These are phyloP conservation scores for Leccinum glutinopallens DNA, from an alignment of 1,284 basidiomycete species.

Conservation along the genomic window DNA sequence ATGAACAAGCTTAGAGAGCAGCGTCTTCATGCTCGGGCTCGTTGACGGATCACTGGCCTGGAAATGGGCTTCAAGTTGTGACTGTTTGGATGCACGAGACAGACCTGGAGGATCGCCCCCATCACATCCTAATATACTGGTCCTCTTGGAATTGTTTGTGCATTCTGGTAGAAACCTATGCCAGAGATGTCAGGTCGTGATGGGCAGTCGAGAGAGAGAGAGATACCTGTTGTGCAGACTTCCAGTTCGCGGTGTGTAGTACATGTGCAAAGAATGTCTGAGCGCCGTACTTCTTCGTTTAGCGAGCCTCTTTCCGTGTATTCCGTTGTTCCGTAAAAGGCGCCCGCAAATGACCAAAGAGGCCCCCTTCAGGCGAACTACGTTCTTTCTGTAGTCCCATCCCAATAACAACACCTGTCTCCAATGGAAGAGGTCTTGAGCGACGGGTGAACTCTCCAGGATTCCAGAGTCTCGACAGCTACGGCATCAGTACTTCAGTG, in stretches of 20 bases:
- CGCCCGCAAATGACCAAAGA: no score
- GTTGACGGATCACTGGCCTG: constrained; percentile 69
- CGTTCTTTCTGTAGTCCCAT: no score
- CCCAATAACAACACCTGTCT: no score
- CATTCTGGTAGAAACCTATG: constrained; percentile 72
- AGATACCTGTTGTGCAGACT: constrained; percentile 80
- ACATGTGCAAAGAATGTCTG: constrained; percentile 85
- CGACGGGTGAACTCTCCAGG: no score
- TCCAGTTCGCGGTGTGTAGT: constrained; percentile 77
- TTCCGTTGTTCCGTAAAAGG: no score
- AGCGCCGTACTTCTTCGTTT: constrained; percentile 80
- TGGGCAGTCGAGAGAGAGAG: no score
- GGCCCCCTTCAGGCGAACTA: no score
- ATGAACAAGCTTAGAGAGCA: constrained; percentile 73
- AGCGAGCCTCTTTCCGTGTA: no score
- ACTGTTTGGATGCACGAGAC: constrained; percentile 6
- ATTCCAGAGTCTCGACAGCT: no score
- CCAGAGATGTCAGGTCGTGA: constrained; percentile 9
- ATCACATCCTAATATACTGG: constrained; percentile 82
- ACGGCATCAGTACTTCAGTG: no score
- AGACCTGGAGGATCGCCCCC: constrained; percentile 70
- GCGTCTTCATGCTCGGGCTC: constrained; percentile 57
- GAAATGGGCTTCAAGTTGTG: constrained; percentile 17
- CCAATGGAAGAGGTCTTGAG: no score
- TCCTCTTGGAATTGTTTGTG: constrained; percentile 78